A percentile compares a stretch with the other conserved stretches of the same genome.
These are phyloP conservation scores for Straminergon stramineum DNA, from an alignment of 225 moss, liverwort and hornwort genomes.

Conservation along the genomic window DNA sequence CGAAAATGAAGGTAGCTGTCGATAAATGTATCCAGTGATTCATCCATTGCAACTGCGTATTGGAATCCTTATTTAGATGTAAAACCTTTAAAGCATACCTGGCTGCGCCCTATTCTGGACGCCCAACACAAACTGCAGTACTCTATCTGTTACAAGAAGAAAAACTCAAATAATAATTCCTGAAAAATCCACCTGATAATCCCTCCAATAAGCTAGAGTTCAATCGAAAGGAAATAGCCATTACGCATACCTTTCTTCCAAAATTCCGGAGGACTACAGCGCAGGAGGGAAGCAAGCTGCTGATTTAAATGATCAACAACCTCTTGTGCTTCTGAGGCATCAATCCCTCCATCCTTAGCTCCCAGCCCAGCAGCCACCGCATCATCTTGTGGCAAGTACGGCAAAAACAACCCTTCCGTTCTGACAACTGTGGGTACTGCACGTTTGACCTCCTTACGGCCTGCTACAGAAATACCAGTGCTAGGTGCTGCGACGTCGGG, in stretches of 20 bases:
- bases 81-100: not conserved
- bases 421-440: not conserved
- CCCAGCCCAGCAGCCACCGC: conserved; percentile 79
- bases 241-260: conserved; percentile 65
- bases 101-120: not conserved
- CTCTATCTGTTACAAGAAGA: not conserved
- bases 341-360: conserved; percentile 65
- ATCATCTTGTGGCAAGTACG: conserved; percentile 97
- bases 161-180: not conserved
- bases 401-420: conserved; percentile 49
- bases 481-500: not conserved
- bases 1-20: conserved; percentile 93
- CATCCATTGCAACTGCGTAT: conserved; percentile 66
- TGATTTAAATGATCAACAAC: conserved; percentile 73
- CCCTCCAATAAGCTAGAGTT: not conserved
- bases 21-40: conserved; percentile 70
- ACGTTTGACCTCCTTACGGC: conserved; percentile 6
- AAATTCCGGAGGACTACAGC: conserved; percentile 63
- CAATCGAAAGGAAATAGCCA: not conserved
- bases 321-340: conserved; percentile 83
- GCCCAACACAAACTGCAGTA: not conserved
- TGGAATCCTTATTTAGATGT: not conserved
- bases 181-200: not conserved
- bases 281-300: conserved; percentile 70
- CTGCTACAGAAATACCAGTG: not conserved